Conservation (phyloP, 106 monocot genomes). For the Dendrobium nobile region DNA sequence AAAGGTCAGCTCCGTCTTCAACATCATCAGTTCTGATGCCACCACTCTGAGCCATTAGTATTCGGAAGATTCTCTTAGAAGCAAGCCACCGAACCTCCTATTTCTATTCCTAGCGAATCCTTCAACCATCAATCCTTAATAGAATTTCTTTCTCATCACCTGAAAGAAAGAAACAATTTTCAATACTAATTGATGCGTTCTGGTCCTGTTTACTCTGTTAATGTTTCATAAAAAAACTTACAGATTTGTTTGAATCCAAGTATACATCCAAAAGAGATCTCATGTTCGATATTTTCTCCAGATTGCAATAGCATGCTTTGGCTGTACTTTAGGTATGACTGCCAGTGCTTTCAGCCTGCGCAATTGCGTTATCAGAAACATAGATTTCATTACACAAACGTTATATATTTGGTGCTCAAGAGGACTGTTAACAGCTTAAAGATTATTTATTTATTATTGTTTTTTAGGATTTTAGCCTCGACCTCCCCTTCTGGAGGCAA, state of each 20-base stretch:
- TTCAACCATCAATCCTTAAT: constrained; percentile 57
- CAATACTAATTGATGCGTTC: not conserved
- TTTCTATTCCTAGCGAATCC: constrained; percentile 43
- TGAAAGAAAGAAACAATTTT: constrained; percentile 12
- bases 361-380: not conserved
- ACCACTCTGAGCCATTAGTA: constrained; percentile 76
- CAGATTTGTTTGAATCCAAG: constrained; percentile 65
- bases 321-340: constrained; percentile 91
- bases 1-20: constrained; percentile 65
- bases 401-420: not conserved
- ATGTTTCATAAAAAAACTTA: constrained; percentile 7
- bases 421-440: not conserved
- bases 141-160: constrained; percentile 78
- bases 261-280: constrained; percentile 69
- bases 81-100: constrained; percentile 60
- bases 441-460: no score
- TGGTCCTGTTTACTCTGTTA: not conserved
- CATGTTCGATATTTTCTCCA: constrained; percentile 83
- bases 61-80: constrained; percentile 65
- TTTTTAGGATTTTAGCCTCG: no score
- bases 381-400: not conserved
- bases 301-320: constrained; percentile 72
- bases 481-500: no score
- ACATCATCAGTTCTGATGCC: constrained; percentile 52
- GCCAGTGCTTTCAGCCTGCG: constrained; percentile 79